Base-by-base conservation (phyloP, 352 stramenopile genomes). In the Nannochloropsis limnetica region DNA sequence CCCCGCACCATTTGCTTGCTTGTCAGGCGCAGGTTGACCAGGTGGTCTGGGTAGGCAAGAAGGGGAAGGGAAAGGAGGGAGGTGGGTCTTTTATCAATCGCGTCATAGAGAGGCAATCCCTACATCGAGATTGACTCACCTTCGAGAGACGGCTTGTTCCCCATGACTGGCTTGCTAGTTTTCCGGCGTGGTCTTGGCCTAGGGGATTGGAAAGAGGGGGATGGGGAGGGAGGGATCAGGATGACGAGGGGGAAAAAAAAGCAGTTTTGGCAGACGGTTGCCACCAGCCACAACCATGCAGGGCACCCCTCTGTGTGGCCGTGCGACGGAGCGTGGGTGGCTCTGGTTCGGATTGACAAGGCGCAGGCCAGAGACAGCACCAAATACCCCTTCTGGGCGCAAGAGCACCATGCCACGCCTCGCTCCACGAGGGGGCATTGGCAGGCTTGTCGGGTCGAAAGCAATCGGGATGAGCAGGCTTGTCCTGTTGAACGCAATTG, bases 1-100 rank as follows among this genome's bases (percentile, higher is more conserved):
- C 87, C 96, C 79, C 87, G 90, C 85, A 90, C 86, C 91, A 93
- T 93, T 84, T 93, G 90, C 83, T 93, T 93, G 22, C 89, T 91
- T 22, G 90, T 91, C 31, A 94, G 90, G 68, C 88, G 87, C 68
- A 94, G 86, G 86, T 93, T 93, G 81, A 94, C 89, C 80, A 94
- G 88, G 86, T 93, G 88, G 81, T 84, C 82, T 84, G 69, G 15
- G n/a, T 49, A 49, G 37, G 37, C 37, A 49, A 15, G 37, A 49
- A 49, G 37, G 2, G 1, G 4, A 49, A 14, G 37, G 37, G 17
- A 49, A 6, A 49, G 17, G 37, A 11, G 8, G 37, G 37, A 49
- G 37, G 37, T 20, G 37, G 8, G 37, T 49, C 37, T 20, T 20
- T 49, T 17, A 49, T 49, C 17, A 15, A 14, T 49, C 37, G 17